These are phyloP conservation scores for Lepiota subincarnata DNA, from an alignment of 768 basidiomycete species.

Conservation along the genomic window DNA sequence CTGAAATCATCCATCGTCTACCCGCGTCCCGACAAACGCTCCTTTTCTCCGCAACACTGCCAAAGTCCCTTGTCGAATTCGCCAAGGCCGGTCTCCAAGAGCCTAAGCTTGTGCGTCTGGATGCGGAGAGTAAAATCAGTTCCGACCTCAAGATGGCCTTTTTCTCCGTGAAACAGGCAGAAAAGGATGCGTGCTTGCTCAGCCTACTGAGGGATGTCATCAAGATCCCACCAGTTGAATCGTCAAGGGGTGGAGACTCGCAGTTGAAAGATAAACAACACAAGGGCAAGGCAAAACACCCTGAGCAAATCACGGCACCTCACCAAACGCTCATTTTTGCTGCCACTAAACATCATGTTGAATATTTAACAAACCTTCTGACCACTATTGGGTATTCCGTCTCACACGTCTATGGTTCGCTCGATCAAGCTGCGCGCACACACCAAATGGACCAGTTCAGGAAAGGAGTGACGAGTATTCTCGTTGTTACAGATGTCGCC, in stretches of 20 bases:
- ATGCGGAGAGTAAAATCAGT: slow-evolving; percentile 94
- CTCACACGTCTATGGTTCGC: slow-evolving; percentile 92
- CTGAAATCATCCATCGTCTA: slow-evolving; percentile 87
- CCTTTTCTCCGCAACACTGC: slow-evolving; percentile 94
- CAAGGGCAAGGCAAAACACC: slow-evolving; percentile 49
- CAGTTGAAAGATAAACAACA: slow-evolving; percentile 32
- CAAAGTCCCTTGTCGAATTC: slow-evolving; percentile 94
- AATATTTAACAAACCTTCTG: slow-evolving; percentile 82
- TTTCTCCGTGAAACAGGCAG: slow-evolving; percentile 85
- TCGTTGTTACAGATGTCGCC: slow-evolving; percentile 97
- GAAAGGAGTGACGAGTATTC: slow-evolving; percentile 67
- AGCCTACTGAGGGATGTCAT: slow-evolving; percentile 84
- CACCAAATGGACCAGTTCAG: slow-evolving; percentile 92
- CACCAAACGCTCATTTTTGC: slow-evolving; percentile 94
- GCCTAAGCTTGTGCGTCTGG: slow-evolving; percentile 93
- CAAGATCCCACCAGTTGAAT: slow-evolving; percentile 59
- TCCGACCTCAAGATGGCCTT: slow-evolving; percentile 92
- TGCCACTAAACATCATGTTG: slow-evolving; percentile 98
- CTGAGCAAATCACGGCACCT: slow-evolving; percentile 53
- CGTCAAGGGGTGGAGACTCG: slow-evolving; percentile 25
- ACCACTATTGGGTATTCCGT: slow-evolving; percentile 80
- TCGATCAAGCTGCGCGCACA: slow-evolving; percentile 87
- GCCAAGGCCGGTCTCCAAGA: slow-evolving; percentile 95
- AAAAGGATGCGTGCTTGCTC: slow-evolving; percentile 91
- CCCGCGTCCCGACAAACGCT: slow-evolving; percentile 86